Percentiles rank a stretch among this genome's conserved stretches.
phyloP scores from a whole-genome alignment of 495 filamentous ascomycete genomes.

The Aspergillus wentii region DNA sequence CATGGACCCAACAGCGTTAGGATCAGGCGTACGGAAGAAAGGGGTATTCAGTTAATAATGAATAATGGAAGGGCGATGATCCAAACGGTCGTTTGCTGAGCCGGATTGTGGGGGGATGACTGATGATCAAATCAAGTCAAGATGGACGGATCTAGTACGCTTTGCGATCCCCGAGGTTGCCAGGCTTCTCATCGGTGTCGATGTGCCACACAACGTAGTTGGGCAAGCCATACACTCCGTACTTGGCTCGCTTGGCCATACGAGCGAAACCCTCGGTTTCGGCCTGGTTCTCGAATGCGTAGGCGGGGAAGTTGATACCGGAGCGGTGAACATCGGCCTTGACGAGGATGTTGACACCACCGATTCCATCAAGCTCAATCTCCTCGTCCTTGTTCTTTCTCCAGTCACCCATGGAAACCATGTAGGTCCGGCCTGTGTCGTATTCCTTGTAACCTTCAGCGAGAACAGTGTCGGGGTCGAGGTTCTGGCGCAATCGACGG shows the following conservation, averaged over 20 bases:
- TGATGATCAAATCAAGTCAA: conserved; percentile 1
- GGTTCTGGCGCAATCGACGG: conserved; percentile 61
- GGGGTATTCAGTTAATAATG: conserved; percentile 14
- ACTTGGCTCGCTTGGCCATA: conserved; percentile 97
- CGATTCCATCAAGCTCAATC: conserved; percentile 89
- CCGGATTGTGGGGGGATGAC: too few relatives aligned
- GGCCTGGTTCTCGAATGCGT: conserved; percentile 97
- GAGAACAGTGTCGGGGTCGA: conserved; percentile 75
- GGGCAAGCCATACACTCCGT: conserved; percentile 84
- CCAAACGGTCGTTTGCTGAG: too few relatives aligned
- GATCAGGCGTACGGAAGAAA: conserved; percentile 12
- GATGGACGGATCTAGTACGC: conserved; percentile 27
- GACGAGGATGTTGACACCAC: conserved; percentile 94
- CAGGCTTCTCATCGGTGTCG: conserved; percentile 95
- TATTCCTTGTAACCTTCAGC: conserved; percentile 96
- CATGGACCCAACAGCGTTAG: conserved; percentile 7
- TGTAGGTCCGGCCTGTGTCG: conserved; percentile 80
- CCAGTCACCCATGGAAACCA: conserved; percentile 88
- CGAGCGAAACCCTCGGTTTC: conserved; percentile 98
- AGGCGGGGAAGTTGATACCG: conserved; percentile 97
- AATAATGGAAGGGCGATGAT: too few relatives aligned
- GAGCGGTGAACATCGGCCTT: conserved; percentile 92
- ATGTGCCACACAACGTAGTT: conserved; percentile 99
- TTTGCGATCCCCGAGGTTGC: conserved; percentile 55
- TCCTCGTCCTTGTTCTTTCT: conserved; percentile 84